A percentile compares a stretch with the other conserved stretches of the same genome.
These are phyloP conservation scores for Fraxinus paxiana DNA, from an alignment of 305 asterid species.

Conservation along the genomic window DNA sequence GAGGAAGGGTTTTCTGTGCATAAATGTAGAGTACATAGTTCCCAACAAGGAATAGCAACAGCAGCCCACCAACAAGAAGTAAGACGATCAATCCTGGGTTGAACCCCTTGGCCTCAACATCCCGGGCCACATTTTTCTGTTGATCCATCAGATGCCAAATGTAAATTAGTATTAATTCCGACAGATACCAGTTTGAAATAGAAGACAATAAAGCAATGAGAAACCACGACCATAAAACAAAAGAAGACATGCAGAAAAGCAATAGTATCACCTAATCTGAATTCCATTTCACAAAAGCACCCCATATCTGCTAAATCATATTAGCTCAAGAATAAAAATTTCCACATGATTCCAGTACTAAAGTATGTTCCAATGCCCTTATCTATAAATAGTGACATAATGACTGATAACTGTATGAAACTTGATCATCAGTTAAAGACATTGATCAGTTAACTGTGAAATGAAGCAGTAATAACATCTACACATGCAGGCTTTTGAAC, in stretches of 20 bases:
- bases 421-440: background rate
- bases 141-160: conserved; percentile 28
- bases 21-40: conserved; percentile 66
- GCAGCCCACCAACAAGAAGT: conserved; percentile 67
- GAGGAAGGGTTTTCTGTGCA: conserved; percentile 81
- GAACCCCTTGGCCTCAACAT: conserved; percentile 52
- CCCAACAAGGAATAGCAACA: conserved; percentile 76
- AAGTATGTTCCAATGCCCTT: background rate
- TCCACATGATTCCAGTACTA: background rate
- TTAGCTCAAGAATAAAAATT: background rate
- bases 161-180: background rate
- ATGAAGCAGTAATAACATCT: background rate
- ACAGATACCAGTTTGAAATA: conserved; percentile 22
- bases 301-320: background rate
- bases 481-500: background rate
- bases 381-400: background rate
- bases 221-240: background rate
- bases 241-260: background rate
- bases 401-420: background rate
- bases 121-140: conserved; percentile 36
- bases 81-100: conserved; percentile 88
- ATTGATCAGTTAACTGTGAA: background rate
- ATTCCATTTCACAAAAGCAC: background rate
- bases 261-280: background rate
- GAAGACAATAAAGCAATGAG: background rate